These are phyloP conservation scores for Austroboletus festivus DNA, from an alignment of 768 basidiomycete genomes.

Conservation along the genomic window DNA sequence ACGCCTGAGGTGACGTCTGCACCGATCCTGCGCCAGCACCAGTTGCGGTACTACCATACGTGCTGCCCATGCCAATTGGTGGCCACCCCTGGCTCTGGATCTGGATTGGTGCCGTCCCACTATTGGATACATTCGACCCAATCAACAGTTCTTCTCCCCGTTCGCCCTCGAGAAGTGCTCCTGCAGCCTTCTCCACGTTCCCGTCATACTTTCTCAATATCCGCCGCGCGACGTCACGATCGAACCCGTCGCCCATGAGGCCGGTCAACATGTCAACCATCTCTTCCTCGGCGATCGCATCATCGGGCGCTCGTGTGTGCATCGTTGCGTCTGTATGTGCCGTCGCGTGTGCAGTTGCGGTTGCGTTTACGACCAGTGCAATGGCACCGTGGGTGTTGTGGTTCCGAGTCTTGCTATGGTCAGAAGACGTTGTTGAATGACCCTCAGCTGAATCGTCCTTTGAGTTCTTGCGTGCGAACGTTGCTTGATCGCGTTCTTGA, in stretches of 20 bases:
- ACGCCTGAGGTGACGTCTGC: constrained; percentile 1
- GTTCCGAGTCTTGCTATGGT: background rate
- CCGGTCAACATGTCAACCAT: constrained; percentile 33
- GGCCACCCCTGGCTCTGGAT: too few species aligned
- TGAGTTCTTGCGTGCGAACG: too few species aligned
- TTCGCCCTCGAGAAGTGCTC: constrained; percentile 53
- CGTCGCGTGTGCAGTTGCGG: too few species aligned
- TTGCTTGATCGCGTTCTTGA: too few species aligned
- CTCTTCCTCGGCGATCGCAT: constrained; percentile 26
- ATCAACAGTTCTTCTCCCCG: constrained; percentile 33
- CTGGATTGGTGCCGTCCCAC: too few species aligned
- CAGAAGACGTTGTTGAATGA: background rate
- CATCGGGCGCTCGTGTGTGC: constrained; percentile 21
- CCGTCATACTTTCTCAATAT: constrained; percentile 60
- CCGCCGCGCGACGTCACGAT: constrained; percentile 47
- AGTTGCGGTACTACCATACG: too few species aligned
- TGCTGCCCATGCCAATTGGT: too few species aligned
- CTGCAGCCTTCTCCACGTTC: constrained; percentile 53
- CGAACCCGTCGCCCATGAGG: constrained; percentile 40
- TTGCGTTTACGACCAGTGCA: too few species aligned
- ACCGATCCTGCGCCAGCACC: too few species aligned
- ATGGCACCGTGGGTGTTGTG: too few species aligned
- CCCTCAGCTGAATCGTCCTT: too few species aligned
- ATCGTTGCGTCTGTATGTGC: constrained; percentile 7
- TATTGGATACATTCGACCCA: too few species aligned